phyloP scores from a whole-genome alignment of 768 basidiomycete species.

The Russula sp. region DNA sequence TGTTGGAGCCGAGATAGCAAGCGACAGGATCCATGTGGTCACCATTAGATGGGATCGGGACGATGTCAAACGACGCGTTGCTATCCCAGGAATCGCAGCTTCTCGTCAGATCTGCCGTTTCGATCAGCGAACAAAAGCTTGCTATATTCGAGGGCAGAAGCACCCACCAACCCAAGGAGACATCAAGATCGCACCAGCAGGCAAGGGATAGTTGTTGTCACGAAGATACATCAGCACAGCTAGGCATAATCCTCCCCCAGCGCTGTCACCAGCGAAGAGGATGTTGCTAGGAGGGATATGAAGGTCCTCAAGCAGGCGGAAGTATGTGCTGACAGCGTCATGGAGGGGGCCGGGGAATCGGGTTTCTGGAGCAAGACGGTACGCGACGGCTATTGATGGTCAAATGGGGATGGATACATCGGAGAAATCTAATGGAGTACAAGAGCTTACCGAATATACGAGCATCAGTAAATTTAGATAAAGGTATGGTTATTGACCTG shows the following conservation, averaged over 20 bases:
- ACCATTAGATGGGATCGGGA: constrained; percentile 61
- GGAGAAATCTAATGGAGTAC: not conserved
- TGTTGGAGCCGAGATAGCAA: constrained; percentile 83
- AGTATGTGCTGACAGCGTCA: constrained; percentile 82
- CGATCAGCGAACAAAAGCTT: constrained; percentile 5
- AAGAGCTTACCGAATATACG: constrained; percentile 71
- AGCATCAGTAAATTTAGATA: constrained; percentile 83
- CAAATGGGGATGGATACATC: not conserved
- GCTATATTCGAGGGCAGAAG: not conserved
- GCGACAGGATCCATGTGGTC: constrained; percentile 91
- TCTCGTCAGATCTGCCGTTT: constrained; percentile 75
- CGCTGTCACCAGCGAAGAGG: constrained; percentile 84
- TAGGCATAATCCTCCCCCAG: constrained; percentile 83
- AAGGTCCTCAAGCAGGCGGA: constrained; percentile 82
- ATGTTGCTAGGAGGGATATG: constrained; percentile 90
- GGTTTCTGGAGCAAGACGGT: constrained; percentile 93
- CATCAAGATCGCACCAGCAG: constrained; percentile 82
- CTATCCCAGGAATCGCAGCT: constrained; percentile 98
- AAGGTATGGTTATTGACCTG: constrained; percentile 81
- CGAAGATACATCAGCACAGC: constrained; percentile 90
- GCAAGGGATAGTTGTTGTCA: constrained; percentile 82
- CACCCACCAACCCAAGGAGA: constrained; percentile 92
- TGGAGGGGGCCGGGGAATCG: constrained; percentile 85
- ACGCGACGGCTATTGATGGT: constrained; percentile 67
- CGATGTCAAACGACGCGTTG: constrained; percentile 80